Percentiles rank a stretch among this genome's conserved stretches.
Conservation (phyloP, 1,139 yeast genomes). For the Suhomyces chickasaworum region DNA sequence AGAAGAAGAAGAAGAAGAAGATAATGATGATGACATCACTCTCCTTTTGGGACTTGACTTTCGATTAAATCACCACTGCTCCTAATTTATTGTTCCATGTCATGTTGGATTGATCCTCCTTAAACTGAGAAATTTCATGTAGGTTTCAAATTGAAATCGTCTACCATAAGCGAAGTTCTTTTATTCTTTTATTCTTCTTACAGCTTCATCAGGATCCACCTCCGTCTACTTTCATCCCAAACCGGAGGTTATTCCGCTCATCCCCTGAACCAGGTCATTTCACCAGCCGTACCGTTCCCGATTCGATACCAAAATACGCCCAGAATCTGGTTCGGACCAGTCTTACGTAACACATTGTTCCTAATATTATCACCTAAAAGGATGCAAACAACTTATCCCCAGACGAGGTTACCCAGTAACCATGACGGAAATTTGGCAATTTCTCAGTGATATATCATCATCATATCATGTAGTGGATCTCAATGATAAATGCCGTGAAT, state of each 20-base stretch:
- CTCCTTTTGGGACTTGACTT: too few relatives aligned
- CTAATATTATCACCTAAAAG: neutral
- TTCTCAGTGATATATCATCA: too few relatives aligned
- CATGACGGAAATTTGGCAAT: too few relatives aligned
- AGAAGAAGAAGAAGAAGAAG: too few relatives aligned
- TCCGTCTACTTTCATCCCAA: neutral
- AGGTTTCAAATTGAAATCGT: neutral
- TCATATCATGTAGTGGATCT: too few relatives aligned
- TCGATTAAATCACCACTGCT: too few relatives aligned
- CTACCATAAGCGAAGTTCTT: neutral
- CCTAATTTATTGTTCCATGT: neutral
- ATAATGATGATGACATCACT: too few relatives aligned
- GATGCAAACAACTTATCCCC: neutral
- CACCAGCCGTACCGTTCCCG: slow-evolving; percentile 5
- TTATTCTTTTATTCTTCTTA: neutral
- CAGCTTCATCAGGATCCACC: neutral
- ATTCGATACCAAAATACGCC: slow-evolving; percentile 5
- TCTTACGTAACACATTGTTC: slow-evolving; percentile 5
- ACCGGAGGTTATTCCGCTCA: neutral
- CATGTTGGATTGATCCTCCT: neutral
- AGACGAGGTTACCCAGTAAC: too few relatives aligned
- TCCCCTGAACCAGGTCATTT: neutral
- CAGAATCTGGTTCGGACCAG: slow-evolving; percentile 2
- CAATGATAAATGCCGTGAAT: too few relatives aligned
- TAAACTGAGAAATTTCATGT: neutral